phyloP scores from a whole-genome alignment of 352 stramenopile species.

The Globisporangium nagaii region DNA sequence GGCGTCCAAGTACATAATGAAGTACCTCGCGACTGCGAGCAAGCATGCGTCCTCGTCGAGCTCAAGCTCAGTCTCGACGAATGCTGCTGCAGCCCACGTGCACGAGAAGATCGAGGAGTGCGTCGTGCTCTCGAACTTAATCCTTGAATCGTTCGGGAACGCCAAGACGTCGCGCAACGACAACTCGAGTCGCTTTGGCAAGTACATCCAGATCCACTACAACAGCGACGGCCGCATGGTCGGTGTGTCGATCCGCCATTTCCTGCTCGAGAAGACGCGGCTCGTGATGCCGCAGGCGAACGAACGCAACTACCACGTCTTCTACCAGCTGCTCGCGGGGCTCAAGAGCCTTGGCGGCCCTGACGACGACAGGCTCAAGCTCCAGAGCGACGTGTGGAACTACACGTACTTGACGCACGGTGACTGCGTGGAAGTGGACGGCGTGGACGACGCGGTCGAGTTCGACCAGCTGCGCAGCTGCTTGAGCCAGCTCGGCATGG shows the following conservation, averaged over 20 bases:
- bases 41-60: conserved; percentile 50
- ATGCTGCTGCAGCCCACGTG: conserved; percentile 19
- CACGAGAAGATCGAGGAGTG: conserved; percentile 82
- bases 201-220: conserved; percentile 89
- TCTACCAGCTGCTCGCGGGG: conserved; percentile 68
- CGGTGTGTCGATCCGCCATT: conserved; percentile 72
- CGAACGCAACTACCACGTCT: conserved; percentile 84
- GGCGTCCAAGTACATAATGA: conserved; percentile 92
- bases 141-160: conserved; percentile 84
- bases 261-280: conserved; percentile 76
- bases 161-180: conserved; percentile 84
- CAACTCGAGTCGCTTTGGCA: conserved; percentile 89
- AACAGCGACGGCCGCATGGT: conserved; percentile 66
- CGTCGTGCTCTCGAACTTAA: conserved; percentile 76
- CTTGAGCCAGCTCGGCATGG: conserved; percentile 67
- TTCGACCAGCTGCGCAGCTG: conserved; percentile 65
- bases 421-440: conserved; percentile 71
- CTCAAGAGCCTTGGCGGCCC: conserved; percentile 24
- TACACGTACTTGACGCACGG: conserved; percentile 71
- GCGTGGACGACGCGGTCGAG: conserved; percentile 63
- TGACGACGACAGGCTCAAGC: conserved; percentile 19
- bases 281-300: conserved; percentile 60
- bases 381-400: conserved; percentile 50
- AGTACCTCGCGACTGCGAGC: conserved; percentile 77
- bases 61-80: no score